Evolutionary conservation across 2,329 filamentous ascomycete genomes (phyloP), one percentile per base, ranked within the genome.

Genomic region (Fusarium abutilonis): DNA sequence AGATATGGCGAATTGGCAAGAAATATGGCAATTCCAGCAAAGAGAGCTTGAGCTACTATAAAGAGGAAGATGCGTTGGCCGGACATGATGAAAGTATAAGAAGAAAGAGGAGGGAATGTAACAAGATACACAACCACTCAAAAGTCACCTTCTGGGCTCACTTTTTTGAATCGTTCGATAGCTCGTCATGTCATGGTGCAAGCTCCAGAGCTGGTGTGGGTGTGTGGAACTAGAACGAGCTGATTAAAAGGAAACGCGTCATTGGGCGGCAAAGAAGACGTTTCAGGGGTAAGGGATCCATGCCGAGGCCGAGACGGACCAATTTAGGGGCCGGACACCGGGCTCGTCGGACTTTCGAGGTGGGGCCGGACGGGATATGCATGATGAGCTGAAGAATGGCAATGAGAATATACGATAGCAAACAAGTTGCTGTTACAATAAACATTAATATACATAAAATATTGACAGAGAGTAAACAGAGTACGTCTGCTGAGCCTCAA

Each of bases 1-100:
- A 72, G 67, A 66, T 68, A 73, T 1, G 77, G 77, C 14, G 76
- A 77, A 53, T 75, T 66, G 32, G 70, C 73, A 23, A 75, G 53
- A 47, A 78, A 71, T 31, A 66, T 29, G 10, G 63, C 53, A 28
- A 74, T 35, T 52, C 71, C 72, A 23, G 70, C 67, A 35, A 76
- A 54, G 29, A 77, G 64, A 50, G 68, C 66, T 52, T 71, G 67
- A 13, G 71, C 56, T 40, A 67, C 68, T 36, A 77, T 63, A 13
- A 75, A 62, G 39, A 73, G 23, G 50, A 65, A 47, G 29, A 68
- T 42, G 31, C 58, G 64, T 21, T 64, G 45, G 13, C 68, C 56
- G 36, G 60, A 48, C 68, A 71, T 70, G 65, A 47, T 56, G 45
- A 23, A 23, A 34, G 52, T 35, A 48, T 46, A 51, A 41, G 40